A percentile compares a stretch with the other conserved stretches of the same genome.
phyloP scores from a whole-genome alignment of 805 yeast genomes.

The Candida koratica region DNA sequence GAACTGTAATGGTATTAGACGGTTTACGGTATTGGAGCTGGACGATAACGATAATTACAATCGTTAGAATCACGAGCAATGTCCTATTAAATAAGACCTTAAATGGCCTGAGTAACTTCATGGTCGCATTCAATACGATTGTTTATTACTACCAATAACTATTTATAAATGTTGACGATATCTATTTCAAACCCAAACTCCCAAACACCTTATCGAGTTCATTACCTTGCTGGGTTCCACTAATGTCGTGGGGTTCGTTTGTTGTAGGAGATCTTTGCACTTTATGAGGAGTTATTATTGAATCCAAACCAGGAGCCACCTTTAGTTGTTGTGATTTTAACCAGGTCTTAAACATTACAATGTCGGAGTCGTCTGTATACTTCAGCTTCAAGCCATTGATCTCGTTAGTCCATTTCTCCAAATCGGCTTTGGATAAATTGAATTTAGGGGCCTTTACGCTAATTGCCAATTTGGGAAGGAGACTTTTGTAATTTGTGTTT shows the following conservation, averaged over 20 bases:
- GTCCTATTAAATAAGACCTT: not conserved
- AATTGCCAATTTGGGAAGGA: conserved; percentile 30
- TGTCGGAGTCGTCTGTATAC: conserved; percentile 13
- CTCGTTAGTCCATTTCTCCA: conserved; percentile 26
- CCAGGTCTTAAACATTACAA: conserved; percentile 26
- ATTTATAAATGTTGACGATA: not conserved
- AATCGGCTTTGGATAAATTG: conserved; percentile 22
- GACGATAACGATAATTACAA: not conserved
- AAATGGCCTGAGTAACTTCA: not conserved
- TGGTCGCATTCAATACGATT: not conserved
- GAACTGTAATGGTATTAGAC: not conserved
- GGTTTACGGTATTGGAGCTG: not conserved
- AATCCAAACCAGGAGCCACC: conserved; percentile 41
- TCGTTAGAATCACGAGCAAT: not conserved
- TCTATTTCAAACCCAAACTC: not conserved
- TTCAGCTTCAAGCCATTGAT: conserved; percentile 17
- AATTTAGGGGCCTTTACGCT: conserved; percentile 38
- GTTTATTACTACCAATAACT: not conserved
- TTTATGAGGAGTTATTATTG: conserved; percentile 28
- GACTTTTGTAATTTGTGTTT: conserved; percentile 44
- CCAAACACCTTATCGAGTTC: conserved; percentile 31
- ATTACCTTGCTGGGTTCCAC: conserved; percentile 12
- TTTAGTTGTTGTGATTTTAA: conserved; percentile 25
- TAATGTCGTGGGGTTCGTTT: not conserved
- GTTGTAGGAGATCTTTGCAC: conserved; percentile 4